Conservation (phyloP, 441 rosid species). For the Viola pubescens region DNA sequence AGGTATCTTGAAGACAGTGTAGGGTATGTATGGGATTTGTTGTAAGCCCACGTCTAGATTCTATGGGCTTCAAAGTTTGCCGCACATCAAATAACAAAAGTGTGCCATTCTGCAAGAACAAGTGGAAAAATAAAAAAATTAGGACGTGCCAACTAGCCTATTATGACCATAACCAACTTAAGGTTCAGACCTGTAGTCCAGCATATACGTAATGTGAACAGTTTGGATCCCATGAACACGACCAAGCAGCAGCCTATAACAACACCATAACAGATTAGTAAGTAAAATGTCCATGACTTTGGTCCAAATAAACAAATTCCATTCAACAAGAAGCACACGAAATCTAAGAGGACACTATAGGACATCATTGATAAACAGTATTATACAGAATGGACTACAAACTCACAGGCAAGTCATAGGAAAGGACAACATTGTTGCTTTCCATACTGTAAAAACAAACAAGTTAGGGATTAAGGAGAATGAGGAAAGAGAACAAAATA, state of each 20-base stretch:
- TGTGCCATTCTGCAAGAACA: constrained; percentile 50
- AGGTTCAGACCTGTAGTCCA: constrained; percentile 64
- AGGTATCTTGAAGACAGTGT: no score
- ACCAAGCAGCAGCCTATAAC: constrained; percentile 78
- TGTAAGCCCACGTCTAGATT: no score
- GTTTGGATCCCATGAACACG: constrained; percentile 82
- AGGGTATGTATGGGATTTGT: no score
- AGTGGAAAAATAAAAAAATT: constrained; percentile 3
- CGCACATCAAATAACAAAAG: constrained; percentile 77
- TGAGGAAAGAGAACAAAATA: constrained; percentile 4
- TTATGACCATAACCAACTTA: constrained; percentile 13
- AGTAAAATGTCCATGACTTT: background rate
- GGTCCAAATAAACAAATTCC: background rate
- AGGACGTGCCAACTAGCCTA: constrained; percentile 3
- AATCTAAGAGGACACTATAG: constrained; percentile 10
- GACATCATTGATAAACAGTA: constrained; percentile 3
- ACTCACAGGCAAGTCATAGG: constrained; percentile 71
- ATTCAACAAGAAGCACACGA: constrained; percentile 1
- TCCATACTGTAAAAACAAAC: constrained; percentile 43
- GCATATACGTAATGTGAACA: constrained; percentile 61
- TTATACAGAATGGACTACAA: constrained; percentile 2
- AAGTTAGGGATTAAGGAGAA: constrained; percentile 8
- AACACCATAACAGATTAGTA: constrained; percentile 1
- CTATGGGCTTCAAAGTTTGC: constrained; percentile 30
- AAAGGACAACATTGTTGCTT: constrained; percentile 55